Conservation (phyloP, 768 basidiomycete species). For the Boletus rex-veris region DNA sequence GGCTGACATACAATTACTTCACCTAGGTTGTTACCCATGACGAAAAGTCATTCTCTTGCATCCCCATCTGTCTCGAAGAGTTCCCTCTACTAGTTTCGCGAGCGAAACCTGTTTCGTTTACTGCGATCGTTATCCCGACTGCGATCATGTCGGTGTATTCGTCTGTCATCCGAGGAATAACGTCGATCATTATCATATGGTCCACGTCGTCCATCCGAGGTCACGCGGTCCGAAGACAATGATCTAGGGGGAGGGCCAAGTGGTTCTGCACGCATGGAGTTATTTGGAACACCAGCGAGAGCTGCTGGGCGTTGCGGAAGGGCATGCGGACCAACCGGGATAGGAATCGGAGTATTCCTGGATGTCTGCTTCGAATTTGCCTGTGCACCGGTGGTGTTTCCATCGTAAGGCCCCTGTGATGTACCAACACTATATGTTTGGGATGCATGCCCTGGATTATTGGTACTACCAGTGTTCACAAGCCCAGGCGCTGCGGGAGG, state of each 20-base stretch:
- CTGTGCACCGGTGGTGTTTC: neutral
- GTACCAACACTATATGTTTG: slow-evolving; percentile 8
- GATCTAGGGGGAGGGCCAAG: slow-evolving; percentile 16
- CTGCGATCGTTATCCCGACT: slow-evolving; percentile 5
- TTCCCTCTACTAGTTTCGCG: slow-evolving; percentile 1
- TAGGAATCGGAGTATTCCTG: neutral
- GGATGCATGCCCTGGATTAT: neutral
- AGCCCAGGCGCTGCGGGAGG: neutral
- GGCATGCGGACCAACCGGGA: neutral
- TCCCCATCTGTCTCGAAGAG: neutral
- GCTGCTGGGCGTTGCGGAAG: slow-evolving; percentile 21
- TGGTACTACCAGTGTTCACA: neutral
- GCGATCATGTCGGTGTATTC: slow-evolving; percentile 9
- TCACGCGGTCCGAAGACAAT: slow-evolving; percentile 11
- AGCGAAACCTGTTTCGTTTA: slow-evolving; percentile 6
- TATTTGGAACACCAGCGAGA: neutral
- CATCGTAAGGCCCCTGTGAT: slow-evolving; percentile 2
- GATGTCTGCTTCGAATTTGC: slow-evolving; percentile 4
- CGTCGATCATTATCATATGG: slow-evolving; percentile 15
- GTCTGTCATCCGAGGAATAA: slow-evolving; percentile 17
- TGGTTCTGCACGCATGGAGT: slow-evolving; percentile 17
- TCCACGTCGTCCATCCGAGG: slow-evolving; percentile 19
- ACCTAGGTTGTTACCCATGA: neutral
- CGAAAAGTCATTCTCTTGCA: neutral
- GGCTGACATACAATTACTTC: neutral